A percentile compares a stretch with the other conserved stretches of the same genome.
These are phyloP conservation scores for Verticillium dahliae DNA, from an alignment of 2,329 filamentous ascomycete genomes.

Conservation along the genomic window DNA sequence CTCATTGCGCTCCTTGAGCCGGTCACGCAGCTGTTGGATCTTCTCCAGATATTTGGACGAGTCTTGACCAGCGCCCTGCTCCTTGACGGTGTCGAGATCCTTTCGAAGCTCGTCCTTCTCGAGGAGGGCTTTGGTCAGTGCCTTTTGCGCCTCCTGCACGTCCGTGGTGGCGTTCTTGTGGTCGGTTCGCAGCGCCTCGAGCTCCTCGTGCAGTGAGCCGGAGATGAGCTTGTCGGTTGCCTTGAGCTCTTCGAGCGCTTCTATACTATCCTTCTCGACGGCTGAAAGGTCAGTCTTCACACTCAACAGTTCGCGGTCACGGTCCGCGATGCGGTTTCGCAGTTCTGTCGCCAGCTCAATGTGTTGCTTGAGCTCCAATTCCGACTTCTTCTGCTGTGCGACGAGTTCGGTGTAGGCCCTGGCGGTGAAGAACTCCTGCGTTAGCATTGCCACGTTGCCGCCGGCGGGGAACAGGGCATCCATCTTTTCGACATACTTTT, in stretches of 20 bases:
- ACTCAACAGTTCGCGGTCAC: constrained; percentile 48
- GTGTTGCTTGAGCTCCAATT: constrained; percentile 30
- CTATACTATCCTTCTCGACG: constrained; percentile 45
- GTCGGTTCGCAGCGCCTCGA: constrained; percentile 47
- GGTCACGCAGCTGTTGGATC: constrained; percentile 50
- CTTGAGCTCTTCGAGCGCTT: constrained; percentile 53
- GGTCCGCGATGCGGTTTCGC: constrained; percentile 41
- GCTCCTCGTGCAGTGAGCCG: constrained; percentile 50
- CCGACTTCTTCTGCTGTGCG: constrained; percentile 40
- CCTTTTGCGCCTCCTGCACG: constrained; percentile 50
- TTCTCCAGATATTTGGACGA: constrained; percentile 41
- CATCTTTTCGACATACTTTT: constrained; percentile 44
- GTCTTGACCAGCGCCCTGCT: constrained; percentile 28
- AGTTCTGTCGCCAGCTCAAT: constrained; percentile 26
- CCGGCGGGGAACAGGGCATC: constrained; percentile 6
- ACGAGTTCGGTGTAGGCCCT: constrained; percentile 44
- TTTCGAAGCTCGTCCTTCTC: constrained; percentile 55
- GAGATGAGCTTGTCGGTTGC: constrained; percentile 52
- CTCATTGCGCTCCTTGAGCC: constrained; percentile 51
- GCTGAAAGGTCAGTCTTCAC: constrained; percentile 47
- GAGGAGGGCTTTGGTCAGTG: constrained; percentile 53
- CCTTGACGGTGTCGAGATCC: constrained; percentile 40
- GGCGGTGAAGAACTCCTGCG: constrained; percentile 39
- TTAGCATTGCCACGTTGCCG: constrained; percentile 32
- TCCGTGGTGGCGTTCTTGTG: constrained; percentile 42